Evolutionary conservation across 371 early-diverging fungal genomes (phyloP).

Genomic region (Rhizopus microsporus): DNA sequence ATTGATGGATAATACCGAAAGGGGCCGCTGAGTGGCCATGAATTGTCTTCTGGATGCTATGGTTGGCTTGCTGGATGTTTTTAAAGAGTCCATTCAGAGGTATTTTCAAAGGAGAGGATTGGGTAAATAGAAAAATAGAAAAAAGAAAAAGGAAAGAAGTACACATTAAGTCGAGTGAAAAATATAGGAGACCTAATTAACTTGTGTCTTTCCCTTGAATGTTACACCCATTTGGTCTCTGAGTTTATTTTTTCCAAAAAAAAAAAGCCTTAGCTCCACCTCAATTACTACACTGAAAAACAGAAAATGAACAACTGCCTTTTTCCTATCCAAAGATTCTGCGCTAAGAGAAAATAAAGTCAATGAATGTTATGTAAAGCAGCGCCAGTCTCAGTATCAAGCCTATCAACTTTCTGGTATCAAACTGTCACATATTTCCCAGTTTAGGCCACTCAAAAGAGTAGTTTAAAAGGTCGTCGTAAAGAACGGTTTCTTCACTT

Average conservation of each 20-base stretch:
- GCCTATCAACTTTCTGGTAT: too few relatives aligned
- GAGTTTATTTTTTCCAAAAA: not conserved
- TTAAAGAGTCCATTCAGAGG: constrained; percentile 6
- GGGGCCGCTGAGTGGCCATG: constrained; percentile 13
- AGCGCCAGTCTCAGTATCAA: too few relatives aligned
- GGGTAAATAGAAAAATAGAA: constrained; percentile 17
- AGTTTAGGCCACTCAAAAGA: too few relatives aligned
- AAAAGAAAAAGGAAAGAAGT: constrained; percentile 1
- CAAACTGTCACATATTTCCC: too few relatives aligned
- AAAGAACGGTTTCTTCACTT: too few relatives aligned
- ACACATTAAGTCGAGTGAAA: not conserved
- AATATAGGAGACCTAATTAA: constrained; percentile 3
- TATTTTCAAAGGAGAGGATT: not conserved
- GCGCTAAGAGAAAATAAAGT: too few relatives aligned
- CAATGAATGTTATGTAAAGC: too few relatives aligned
- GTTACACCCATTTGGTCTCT: constrained; percentile 1
- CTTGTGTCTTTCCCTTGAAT: constrained; percentile 2
- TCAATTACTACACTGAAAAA: too few relatives aligned
- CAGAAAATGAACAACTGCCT: too few relatives aligned
- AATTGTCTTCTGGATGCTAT: constrained; percentile 23
- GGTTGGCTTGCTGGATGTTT: constrained; percentile 11
- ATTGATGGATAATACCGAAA: constrained; percentile 22
- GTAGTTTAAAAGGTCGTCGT: too few relatives aligned
- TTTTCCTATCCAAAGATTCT: too few relatives aligned
- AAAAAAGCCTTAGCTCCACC: too few relatives aligned